Conservation (phyloP, 2,329 filamentous ascomycete genomes). For the Exserohilum rostratum region DNA sequence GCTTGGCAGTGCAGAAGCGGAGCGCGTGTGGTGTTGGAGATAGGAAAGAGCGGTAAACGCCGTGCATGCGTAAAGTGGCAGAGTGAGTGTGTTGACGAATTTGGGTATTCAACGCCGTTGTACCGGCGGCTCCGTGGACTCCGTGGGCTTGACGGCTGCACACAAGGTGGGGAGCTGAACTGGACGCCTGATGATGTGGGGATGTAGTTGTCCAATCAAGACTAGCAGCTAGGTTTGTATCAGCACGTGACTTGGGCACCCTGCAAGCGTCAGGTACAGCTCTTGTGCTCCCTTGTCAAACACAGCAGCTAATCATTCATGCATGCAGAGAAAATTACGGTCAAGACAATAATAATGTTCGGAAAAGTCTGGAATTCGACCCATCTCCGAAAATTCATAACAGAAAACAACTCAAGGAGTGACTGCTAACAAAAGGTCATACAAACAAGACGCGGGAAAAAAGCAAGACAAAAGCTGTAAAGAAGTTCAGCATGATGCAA, state of each 20-base stretch:
- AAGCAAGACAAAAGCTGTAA: too few species aligned
- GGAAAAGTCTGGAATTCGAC: too few species aligned
- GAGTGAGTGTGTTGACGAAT: not conserved
- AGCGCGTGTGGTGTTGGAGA: not conserved
- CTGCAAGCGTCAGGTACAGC: not conserved
- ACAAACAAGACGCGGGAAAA: too few species aligned
- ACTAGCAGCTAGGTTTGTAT: not conserved
- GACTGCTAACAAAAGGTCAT: too few species aligned
- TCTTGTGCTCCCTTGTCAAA: not conserved
- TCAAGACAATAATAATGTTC: not conserved
- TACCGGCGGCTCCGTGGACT: not conserved
- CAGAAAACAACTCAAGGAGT: too few species aligned
- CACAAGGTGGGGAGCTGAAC: not conserved
- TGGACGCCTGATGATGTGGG: not conserved
- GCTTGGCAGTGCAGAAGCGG: not conserved
- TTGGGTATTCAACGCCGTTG: not conserved
- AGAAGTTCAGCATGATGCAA: too few species aligned
- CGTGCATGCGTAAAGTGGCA: not conserved
- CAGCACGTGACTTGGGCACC: not conserved
- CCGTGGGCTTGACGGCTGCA: not conserved
- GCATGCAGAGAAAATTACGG: not conserved
- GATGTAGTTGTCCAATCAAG: not conserved
- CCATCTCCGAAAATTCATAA: too few species aligned
- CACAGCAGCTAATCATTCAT: too few species aligned
- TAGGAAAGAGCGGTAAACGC: slow-evolving; percentile 7